A percentile compares a stretch with the other conserved stretches of the same genome.
phyloP scores from a whole-genome alignment of 2,329 filamentous ascomycete species.

The Cephalotrichum gorgonifer region DNA sequence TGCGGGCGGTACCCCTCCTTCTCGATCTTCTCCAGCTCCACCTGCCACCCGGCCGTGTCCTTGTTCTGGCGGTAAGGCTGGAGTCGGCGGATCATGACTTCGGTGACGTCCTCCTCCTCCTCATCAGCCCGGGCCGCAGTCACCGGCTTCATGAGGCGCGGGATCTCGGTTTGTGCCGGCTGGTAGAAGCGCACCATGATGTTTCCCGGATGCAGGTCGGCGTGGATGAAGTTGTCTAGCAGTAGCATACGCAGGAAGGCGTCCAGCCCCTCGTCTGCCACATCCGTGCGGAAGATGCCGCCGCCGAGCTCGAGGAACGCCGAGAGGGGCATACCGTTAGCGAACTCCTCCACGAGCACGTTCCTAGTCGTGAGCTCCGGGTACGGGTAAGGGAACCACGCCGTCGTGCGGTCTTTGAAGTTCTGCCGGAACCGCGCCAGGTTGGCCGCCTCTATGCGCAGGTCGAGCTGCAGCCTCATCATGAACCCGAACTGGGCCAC shows the following conservation, averaged over 20 bases:
- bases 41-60: conserved; percentile 60
- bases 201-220: conserved; percentile 92
- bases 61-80: conserved; percentile 56
- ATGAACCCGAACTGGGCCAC: conserved; percentile 92
- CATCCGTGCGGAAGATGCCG: conserved; percentile 85
- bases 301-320: conserved; percentile 88
- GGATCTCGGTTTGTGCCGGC: conserved; percentile 59
- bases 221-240: conserved; percentile 95
- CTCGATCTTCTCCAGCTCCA: conserved; percentile 67
- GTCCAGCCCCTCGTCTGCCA: conserved; percentile 89
- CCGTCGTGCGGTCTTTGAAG: conserved; percentile 80
- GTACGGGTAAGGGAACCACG: conserved; percentile 96
- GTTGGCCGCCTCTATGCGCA: conserved; percentile 90
- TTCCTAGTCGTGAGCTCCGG: conserved; percentile 84
- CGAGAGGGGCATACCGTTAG: conserved; percentile 82
- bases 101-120: conserved; percentile 65
- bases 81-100: conserved; percentile 72
- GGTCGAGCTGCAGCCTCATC: conserved; percentile 95
- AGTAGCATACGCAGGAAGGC: conserved; percentile 94
- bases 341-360: conserved; percentile 91
- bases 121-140: conserved; percentile 24
- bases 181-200: conserved; percentile 99
- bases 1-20: conserved; percentile 85
- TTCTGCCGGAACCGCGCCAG: conserved; percentile 79
- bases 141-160: conserved; percentile 12